Conservation (phyloP, 768 basidiomycete species). For the Tricholoma terreum region DNA sequence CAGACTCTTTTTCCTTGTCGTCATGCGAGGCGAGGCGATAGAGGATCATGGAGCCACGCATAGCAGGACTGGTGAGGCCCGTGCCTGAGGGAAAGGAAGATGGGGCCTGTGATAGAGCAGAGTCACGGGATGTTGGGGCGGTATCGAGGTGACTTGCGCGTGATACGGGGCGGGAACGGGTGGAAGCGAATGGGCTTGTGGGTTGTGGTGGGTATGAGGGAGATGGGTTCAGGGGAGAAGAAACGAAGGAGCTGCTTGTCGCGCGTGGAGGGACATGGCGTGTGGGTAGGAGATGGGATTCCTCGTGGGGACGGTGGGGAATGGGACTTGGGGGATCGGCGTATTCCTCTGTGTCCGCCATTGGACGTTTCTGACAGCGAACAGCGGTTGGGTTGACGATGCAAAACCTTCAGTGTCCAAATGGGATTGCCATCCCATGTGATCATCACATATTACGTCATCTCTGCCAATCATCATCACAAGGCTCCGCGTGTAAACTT, state of each 20-base stretch:
- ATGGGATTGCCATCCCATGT: too few species aligned
- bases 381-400: too few species aligned
- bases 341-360: too few species aligned
- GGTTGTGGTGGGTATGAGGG: slow-evolving; percentile 1
- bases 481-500: too few species aligned
- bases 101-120: neutral
- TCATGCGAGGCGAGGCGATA: slow-evolving; percentile 23
- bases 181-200: slow-evolving; percentile 5
- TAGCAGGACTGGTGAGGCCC: neutral
- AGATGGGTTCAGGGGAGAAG: slow-evolving; percentile 13
- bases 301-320: too few species aligned
- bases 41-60: slow-evolving; percentile 24
- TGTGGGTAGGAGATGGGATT: neutral
- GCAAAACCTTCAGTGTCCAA: too few species aligned
- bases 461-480: too few species aligned
- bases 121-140: neutral
- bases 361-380: too few species aligned
- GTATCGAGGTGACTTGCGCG: slow-evolving; percentile 12
- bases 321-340: too few species aligned
- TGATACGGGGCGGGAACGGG: slow-evolving; percentile 11
- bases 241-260: slow-evolving; percentile 9
- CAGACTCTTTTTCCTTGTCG: slow-evolving; percentile 1
- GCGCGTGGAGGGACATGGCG: neutral
- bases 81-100: neutral
- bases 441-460: too few species aligned